These are phyloP conservation scores for Fusarium transvaalense DNA, from an alignment of 2,329 filamentous ascomycete genomes.

Conservation along the genomic window DNA sequence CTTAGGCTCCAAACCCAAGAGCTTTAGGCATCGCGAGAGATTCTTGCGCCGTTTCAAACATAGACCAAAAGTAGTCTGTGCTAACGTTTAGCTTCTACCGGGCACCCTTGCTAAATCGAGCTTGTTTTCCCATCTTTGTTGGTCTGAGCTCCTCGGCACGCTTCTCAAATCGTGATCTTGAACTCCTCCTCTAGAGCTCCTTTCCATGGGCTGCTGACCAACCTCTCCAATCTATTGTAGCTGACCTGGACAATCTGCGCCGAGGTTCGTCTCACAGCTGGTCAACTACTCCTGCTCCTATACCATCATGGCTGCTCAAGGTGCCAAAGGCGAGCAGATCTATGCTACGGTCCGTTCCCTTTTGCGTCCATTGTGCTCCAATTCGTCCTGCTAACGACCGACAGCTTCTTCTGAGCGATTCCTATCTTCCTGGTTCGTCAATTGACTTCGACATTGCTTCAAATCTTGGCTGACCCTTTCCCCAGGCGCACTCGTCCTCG, in stretches of 20 bases:
- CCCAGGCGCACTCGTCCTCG: constrained; percentile 89
- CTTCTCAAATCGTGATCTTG: constrained; percentile 30
- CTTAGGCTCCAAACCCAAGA: constrained; percentile 4
- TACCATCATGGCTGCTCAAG: constrained; percentile 54
- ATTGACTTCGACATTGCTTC: constrained; percentile 16
- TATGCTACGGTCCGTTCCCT: constrained; percentile 67
- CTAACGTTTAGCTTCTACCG: constrained; percentile 15
- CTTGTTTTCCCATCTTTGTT: constrained; percentile 29
- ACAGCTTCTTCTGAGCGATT: constrained; percentile 91
- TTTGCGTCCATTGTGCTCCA: constrained; percentile 11
- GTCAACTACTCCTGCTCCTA: constrained; percentile 20
- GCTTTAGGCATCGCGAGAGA: neutral
- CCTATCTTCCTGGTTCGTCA: constrained; percentile 86
- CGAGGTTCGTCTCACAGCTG: constrained; percentile 40
- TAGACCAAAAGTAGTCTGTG: constrained; percentile 8
- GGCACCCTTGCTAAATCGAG: constrained; percentile 23
- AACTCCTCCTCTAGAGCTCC: constrained; percentile 4
- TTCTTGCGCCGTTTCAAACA: constrained; percentile 10
- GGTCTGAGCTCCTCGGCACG: constrained; percentile 32
- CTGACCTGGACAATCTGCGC: constrained; percentile 41
- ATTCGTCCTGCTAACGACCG: constrained; percentile 19
- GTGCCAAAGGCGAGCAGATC: constrained; percentile 58
- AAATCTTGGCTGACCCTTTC: constrained; percentile 23
- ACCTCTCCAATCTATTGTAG: constrained; percentile 36
- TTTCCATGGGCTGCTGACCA: constrained; percentile 47